phyloP scores from a whole-genome alignment of 116 monocot genomes.

The Iris pallida region DNA sequence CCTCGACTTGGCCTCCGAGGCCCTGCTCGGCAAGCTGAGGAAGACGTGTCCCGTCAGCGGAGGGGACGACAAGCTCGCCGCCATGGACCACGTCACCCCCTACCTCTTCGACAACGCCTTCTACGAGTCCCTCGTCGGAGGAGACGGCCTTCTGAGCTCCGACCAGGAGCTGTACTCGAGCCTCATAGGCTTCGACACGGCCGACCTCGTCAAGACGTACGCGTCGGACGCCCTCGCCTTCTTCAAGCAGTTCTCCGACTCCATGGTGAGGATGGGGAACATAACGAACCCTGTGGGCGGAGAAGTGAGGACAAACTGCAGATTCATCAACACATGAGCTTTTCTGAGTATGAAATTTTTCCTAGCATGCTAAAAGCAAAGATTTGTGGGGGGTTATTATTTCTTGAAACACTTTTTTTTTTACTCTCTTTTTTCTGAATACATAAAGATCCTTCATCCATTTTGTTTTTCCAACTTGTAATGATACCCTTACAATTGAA shows the following conservation, averaged over 20 bases:
- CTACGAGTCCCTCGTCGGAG: slow-evolving; percentile 39
- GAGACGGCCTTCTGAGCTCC: slow-evolving; percentile 74
- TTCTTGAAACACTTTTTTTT: not conserved
- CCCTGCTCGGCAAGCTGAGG: slow-evolving; percentile 38
- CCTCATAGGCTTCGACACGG: slow-evolving; percentile 40
- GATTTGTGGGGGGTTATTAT: not conserved
- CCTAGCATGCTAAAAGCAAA: not conserved
- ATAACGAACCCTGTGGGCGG: slow-evolving; percentile 79
- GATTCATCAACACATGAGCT: slow-evolving; percentile 58
- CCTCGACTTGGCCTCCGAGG: slow-evolving; percentile 11
- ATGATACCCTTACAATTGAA: too few species aligned
- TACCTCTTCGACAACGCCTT: slow-evolving; percentile 64
- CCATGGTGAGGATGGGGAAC: slow-evolving; percentile 90
- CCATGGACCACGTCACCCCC: slow-evolving; percentile 59
- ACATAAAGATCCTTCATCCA: not conserved
- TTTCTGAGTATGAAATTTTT: slow-evolving; percentile 1
- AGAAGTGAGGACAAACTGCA: slow-evolving; percentile 76
- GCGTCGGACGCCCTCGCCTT: slow-evolving; percentile 41
- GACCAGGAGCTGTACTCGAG: slow-evolving; percentile 81
- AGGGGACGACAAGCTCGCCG: slow-evolving; percentile 36
- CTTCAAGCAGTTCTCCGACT: slow-evolving; percentile 74
- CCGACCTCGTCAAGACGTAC: slow-evolving; percentile 44
- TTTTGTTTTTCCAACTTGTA: not conserved
- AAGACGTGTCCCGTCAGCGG: slow-evolving; percentile 33
- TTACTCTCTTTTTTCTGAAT: not conserved